Conservation (phyloP, 2,329 filamentous ascomycete genomes). For the Clonostachys chloroleuca region DNA sequence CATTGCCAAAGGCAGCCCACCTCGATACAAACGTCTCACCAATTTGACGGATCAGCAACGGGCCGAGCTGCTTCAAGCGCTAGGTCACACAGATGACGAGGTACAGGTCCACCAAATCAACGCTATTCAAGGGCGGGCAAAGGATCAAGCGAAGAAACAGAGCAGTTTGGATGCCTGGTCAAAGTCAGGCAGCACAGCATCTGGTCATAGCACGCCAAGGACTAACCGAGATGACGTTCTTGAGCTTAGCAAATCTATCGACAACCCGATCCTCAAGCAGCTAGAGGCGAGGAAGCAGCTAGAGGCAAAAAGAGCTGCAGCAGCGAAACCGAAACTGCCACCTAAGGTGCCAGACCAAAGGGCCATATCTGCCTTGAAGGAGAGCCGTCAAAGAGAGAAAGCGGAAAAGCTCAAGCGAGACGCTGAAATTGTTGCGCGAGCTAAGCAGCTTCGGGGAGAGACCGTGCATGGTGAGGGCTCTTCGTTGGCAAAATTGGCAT, state of each 20-base stretch:
- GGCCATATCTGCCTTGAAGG: constrained; percentile 49
- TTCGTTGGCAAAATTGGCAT: constrained; percentile 65
- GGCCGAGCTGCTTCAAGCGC: constrained; percentile 68
- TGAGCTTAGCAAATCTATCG: constrained; percentile 39
- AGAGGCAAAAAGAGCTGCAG: constrained; percentile 19
- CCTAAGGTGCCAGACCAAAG: constrained; percentile 25
- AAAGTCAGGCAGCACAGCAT: constrained; percentile 32
- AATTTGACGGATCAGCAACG: constrained; percentile 81
- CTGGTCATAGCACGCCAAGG: constrained; percentile 10
- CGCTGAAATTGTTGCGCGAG: constrained; percentile 64
- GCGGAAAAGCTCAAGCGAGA: constrained; percentile 72
- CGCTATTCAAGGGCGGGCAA: constrained; percentile 17
- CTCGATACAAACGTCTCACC: constrained; percentile 61
- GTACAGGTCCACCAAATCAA: constrained; percentile 39
- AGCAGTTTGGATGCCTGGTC: constrained; percentile 59
- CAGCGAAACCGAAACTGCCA: constrained; percentile 14
- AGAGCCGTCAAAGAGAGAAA: constrained; percentile 69
- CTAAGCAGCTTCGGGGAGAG: constrained; percentile 43
- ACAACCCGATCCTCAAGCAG: constrained; percentile 41
- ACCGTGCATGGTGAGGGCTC: constrained; percentile 65
- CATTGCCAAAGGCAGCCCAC: constrained; percentile 46
- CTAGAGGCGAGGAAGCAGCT: constrained; percentile 30
- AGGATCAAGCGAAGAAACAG: constrained; percentile 46
- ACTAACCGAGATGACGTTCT: constrained; percentile 40
- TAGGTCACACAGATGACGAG: constrained; percentile 55